A percentile compares a stretch with the other conserved stretches of the same genome.
These are phyloP conservation scores for Arthrinium phaeospermum DNA, from an alignment of 2,329 filamentous ascomycete species.

Conservation along the genomic window DNA sequence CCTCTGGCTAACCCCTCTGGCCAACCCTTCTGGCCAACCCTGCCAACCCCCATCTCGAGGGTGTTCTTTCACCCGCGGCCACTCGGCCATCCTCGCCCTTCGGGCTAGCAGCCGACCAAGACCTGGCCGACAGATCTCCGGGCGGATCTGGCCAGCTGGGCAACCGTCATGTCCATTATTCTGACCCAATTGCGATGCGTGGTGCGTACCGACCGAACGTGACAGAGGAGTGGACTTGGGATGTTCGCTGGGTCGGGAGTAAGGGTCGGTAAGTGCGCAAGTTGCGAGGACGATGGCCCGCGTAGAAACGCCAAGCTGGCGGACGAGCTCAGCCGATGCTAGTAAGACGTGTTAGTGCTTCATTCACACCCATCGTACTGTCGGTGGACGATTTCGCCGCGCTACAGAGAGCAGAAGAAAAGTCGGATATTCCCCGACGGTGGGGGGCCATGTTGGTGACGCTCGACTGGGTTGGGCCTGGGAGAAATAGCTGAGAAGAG, in stretches of 20 bases:
- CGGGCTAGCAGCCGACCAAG: slow-evolving; percentile 9
- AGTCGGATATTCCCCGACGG: not conserved
- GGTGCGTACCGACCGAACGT: not conserved
- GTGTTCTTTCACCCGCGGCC: not conserved
- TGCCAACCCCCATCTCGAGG: not conserved
- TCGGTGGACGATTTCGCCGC: not conserved
- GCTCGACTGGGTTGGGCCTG: not conserved
- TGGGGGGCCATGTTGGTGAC: not conserved
- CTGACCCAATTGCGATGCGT: not conserved
- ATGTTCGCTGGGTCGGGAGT: not conserved
- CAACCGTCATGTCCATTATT: not conserved
- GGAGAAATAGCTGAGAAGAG: not conserved
- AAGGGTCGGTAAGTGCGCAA: not conserved
- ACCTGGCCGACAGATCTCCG: not conserved
- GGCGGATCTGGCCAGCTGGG: not conserved
- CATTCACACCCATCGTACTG: not conserved
- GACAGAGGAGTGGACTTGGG: not conserved
- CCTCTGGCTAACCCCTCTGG: too few species aligned
- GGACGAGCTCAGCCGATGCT: too few species aligned
- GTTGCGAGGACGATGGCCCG: not conserved
- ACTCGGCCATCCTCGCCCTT: not conserved
- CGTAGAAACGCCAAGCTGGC: not conserved
- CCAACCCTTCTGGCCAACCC: too few species aligned
- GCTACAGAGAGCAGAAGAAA: not conserved
- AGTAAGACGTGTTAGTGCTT: not conserved